A percentile compares a stretch with the other conserved stretches of the same genome.
Evolutionary conservation across 345 rosid genomes (phyloP).

Genomic region (Murraya koenigii): DNA sequence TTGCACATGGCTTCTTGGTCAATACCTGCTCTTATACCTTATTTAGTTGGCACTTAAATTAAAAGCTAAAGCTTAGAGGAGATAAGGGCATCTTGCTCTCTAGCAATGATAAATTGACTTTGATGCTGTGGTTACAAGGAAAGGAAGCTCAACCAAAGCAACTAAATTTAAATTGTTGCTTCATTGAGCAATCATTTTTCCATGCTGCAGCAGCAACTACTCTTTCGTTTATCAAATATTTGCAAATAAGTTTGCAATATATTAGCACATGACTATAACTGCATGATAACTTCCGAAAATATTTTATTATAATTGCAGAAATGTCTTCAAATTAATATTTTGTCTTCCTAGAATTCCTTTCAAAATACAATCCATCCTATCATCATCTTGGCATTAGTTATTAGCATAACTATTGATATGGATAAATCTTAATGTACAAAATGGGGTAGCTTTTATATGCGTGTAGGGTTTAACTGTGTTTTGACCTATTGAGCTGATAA

Average conservation of each 20-base stretch:
- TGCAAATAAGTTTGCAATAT: neutral
- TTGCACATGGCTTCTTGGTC: neutral
- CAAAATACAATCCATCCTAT: neutral
- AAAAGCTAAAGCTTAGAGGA: neutral
- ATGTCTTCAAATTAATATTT: neutral
- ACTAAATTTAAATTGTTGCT: neutral
- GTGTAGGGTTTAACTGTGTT: neutral
- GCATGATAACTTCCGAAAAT: neutral
- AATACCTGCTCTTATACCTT: neutral
- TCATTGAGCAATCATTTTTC: slow-evolving; percentile 2
- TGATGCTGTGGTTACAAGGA: neutral
- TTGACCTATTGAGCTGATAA: neutral
- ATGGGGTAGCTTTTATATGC: neutral
- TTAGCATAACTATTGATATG: neutral
- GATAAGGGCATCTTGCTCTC: neutral
- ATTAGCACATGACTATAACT: neutral
- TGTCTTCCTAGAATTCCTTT: neutral
- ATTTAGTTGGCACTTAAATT: neutral
- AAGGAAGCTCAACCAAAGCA: neutral
- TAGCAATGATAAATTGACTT: neutral
- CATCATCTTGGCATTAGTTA: neutral
- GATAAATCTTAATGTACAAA: neutral
- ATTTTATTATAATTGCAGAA: neutral
- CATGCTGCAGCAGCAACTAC: neutral
- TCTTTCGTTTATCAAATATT: neutral